A percentile compares a stretch with the other conserved stretches of the same genome.
phyloP scores from a whole-genome alignment of 2,329 filamentous ascomycete species.

The Monosporascus sp. region DNA sequence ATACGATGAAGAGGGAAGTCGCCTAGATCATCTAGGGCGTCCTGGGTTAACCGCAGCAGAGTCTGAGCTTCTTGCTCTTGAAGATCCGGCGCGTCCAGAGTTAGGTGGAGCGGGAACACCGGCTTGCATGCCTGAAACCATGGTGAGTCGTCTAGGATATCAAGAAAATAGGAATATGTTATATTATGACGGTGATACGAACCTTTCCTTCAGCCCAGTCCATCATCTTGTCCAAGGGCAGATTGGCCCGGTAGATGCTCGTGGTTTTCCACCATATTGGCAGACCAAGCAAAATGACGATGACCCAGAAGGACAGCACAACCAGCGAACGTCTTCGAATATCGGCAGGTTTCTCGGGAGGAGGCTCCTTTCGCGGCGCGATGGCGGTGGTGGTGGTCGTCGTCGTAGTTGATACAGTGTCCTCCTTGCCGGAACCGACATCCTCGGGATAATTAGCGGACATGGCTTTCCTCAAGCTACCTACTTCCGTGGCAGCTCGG shows the following conservation, averaged over 20 bases:
- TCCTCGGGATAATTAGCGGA: neutral
- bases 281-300: conserved; percentile 76
- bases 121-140: conserved; percentile 69
- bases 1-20: conserved; percentile 82
- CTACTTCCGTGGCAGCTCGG: neutral
- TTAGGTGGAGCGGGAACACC: conserved; percentile 80
- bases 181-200: conserved; percentile 14
- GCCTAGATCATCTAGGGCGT: conserved; percentile 79
- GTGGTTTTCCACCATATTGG: conserved; percentile 97
- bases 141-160: neutral
- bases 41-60: conserved; percentile 75
- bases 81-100: conserved; percentile 64
- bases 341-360: conserved; percentile 69
- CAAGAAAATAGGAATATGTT: neutral
- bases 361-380: conserved; percentile 47
- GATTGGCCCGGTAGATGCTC: conserved; percentile 77
- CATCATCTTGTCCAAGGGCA: conserved; percentile 82
- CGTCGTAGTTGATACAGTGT: neutral
- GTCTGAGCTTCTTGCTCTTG: conserved; percentile 63
- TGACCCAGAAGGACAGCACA: conserved; percentile 83
- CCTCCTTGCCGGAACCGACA: neutral
- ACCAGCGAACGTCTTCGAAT: conserved; percentile 66
- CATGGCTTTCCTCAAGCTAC: neutral
- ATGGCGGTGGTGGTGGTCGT: conserved; percentile 1
- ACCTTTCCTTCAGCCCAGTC: conserved; percentile 90